Conservation (phyloP, 2,329 filamentous ascomycete genomes). For the Curvularia sp. region DNA sequence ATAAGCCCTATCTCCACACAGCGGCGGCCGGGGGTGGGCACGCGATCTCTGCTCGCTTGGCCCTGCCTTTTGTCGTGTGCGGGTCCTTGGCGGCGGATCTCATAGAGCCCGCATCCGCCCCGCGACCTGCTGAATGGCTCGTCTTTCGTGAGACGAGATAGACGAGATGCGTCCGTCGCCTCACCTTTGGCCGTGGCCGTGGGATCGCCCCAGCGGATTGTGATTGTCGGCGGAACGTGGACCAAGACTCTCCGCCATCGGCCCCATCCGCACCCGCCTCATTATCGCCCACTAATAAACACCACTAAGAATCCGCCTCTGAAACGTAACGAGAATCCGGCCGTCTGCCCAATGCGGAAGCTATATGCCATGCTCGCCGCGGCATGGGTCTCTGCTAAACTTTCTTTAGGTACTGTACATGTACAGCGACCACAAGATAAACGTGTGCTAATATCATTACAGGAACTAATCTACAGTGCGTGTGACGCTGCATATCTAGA, state of each 20-base stretch:
- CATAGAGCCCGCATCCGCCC: conserved; percentile 4
- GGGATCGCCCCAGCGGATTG: neutral
- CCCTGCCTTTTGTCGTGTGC: conserved; percentile 26
- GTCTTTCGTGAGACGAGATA: neutral
- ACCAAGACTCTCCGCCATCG: conserved; percentile 32
- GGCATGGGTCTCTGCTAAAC: neutral
- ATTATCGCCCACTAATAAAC: conserved; percentile 24
- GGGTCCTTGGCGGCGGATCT: conserved; percentile 26
- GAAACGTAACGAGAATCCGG: conserved; percentile 39
- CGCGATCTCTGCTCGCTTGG: conserved; percentile 10
- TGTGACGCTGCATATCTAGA: neutral
- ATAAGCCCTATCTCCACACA: conserved; percentile 28
- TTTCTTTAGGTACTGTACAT: neutral
- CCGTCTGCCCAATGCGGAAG: conserved; percentile 1
- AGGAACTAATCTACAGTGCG: neutral
- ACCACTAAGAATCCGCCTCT: conserved; percentile 28
- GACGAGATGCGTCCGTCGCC: neutral
- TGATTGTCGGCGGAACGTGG: too few relatives aligned
- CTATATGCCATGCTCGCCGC: neutral
- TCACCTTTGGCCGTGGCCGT: neutral
- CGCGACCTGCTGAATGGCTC: conserved; percentile 7
- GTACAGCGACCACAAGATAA: neutral
- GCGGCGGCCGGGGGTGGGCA: conserved; percentile 1
- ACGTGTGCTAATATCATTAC: neutral
- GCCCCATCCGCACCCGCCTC: conserved; percentile 10